phyloP scores from a whole-genome alignment of 345 rosid genomes.

The Rhodamnia argentea region DNA sequence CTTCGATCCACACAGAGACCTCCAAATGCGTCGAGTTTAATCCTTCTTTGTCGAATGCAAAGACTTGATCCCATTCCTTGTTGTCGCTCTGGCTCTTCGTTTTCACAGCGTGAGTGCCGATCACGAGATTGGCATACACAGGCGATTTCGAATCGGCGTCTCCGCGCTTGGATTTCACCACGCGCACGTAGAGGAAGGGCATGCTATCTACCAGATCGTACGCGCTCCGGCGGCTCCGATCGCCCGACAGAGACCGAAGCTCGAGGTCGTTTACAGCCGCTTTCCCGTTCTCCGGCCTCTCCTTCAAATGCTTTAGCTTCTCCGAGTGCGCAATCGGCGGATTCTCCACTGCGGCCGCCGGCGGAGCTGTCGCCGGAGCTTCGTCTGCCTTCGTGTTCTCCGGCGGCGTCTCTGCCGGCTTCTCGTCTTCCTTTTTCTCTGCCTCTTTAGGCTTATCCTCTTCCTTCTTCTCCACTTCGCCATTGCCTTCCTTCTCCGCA shows the following conservation, averaged over 20 bases:
- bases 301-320: slow-evolving; percentile 20
- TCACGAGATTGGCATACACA: slow-evolving; percentile 56
- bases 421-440: slow-evolving; percentile 18
- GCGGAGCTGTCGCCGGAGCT: slow-evolving; percentile 10
- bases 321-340: slow-evolving; percentile 38
- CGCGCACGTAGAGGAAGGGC: slow-evolving; percentile 75
- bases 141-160: slow-evolving; percentile 27
- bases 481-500: slow-evolving; percentile 20
- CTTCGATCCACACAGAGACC: slow-evolving; percentile 73
- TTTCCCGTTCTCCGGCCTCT: slow-evolving; percentile 2
- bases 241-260: slow-evolving; percentile 40
- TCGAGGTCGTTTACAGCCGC: slow-evolving; percentile 31
- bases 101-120: slow-evolving; percentile 73
- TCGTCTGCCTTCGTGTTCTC: slow-evolving; percentile 22
- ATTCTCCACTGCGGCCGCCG: slow-evolving; percentile 24
- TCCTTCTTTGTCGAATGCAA: slow-evolving; percentile 79
- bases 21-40: slow-evolving; percentile 60
- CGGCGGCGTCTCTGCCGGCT: slow-evolving; percentile 3
- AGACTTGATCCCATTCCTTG: slow-evolving; percentile 88
- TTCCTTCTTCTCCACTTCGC: slow-evolving; percentile 23
- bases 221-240: slow-evolving; percentile 46
- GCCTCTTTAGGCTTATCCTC: slow-evolving; percentile 14
- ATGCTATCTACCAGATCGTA: slow-evolving; percentile 76
- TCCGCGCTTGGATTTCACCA: slow-evolving; percentile 53
- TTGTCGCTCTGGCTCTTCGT: slow-evolving; percentile 49